phyloP scores from a whole-genome alignment of 352 stramenopile genomes.

The Phytopythium vexans region DNA sequence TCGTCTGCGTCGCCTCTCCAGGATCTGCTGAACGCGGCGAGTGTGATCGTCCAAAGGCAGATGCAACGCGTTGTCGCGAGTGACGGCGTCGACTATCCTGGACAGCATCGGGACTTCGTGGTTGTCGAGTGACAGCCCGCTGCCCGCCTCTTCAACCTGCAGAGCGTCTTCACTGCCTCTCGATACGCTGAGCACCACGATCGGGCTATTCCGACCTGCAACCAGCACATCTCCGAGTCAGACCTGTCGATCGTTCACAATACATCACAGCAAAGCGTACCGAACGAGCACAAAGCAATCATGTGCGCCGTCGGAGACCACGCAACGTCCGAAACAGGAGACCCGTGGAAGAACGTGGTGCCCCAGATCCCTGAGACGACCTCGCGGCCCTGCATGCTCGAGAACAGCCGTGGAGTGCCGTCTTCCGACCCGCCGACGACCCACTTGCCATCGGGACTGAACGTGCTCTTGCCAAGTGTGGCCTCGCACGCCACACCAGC shows the following conservation, averaged over 20 bases:
- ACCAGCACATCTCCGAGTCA: not conserved
- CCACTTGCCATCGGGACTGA: conserved; percentile 65
- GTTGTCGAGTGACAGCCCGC: not conserved
- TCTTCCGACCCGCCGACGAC: conserved; percentile 65
- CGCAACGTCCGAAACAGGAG: conserved; percentile 47
- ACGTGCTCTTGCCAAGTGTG: conserved; percentile 42
- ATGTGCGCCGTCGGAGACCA: conserved; percentile 66
- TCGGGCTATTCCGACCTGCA: conserved; percentile 46
- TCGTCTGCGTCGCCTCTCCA: conserved; percentile 43
- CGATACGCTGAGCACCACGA: conserved; percentile 58
- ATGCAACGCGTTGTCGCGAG: conserved; percentile 9
- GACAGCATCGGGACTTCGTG: conserved; percentile 11
- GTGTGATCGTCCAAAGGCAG: conserved; percentile 12
- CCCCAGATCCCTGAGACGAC: conserved; percentile 52
- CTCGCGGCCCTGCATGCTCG: conserved; percentile 46
- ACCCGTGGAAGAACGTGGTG: conserved; percentile 44
- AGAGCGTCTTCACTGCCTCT: conserved; percentile 33
- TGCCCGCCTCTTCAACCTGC: conserved; percentile 11
- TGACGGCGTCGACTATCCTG: conserved; percentile 5
- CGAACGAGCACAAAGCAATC: conserved; percentile 58
- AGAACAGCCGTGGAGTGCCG: conserved; percentile 49
- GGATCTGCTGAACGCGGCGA: conserved; percentile 37
- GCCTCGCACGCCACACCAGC: conserved; percentile 41
- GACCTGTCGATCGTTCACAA: not conserved
- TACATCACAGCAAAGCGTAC: conserved; percentile 13